phyloP scores from a whole-genome alignment of 495 filamentous ascomycete species.

The Annulohypoxylon nitens region DNA sequence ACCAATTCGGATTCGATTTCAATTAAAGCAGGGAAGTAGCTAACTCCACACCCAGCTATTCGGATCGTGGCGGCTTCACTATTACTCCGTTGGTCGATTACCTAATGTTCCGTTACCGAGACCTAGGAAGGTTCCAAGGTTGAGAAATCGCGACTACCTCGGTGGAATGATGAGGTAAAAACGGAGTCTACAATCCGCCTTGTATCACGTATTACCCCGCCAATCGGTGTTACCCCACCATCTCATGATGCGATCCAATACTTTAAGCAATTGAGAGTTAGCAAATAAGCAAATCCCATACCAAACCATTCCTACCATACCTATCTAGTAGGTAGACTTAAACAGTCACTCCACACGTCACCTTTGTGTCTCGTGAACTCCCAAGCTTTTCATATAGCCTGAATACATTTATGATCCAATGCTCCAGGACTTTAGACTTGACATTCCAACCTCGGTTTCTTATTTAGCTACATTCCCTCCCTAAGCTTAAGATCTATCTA shows the following conservation, averaged over 20 bases:
- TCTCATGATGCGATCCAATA: slow-evolving; percentile 31
- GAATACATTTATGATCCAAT: slow-evolving; percentile 33
- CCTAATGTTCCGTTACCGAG: not conserved
- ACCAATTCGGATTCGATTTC: too few relatives aligned
- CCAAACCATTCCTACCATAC: too few relatives aligned
- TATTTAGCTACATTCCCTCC: slow-evolving; percentile 38
- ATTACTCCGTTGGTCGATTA: slow-evolving; percentile 5
- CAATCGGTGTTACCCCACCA: slow-evolving; percentile 40
- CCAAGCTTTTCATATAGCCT: slow-evolving; percentile 42
- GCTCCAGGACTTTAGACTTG: slow-evolving; percentile 20
- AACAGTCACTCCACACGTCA: slow-evolving; percentile 38
- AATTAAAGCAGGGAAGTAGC: not conserved
- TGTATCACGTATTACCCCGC: slow-evolving; percentile 44
- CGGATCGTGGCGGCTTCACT: not conserved
- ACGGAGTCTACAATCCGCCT: slow-evolving; percentile 41
- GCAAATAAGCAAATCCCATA: not conserved
- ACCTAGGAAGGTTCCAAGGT: not conserved
- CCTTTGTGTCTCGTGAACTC: slow-evolving; percentile 33
- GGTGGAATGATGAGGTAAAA: slow-evolving; percentile 43
- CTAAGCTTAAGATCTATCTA: slow-evolving; percentile 11
- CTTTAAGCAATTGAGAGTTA: slow-evolving; percentile 21
- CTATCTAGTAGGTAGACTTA: not conserved
- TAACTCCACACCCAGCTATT: not conserved
- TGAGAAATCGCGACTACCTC: slow-evolving; percentile 17
- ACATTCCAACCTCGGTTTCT: slow-evolving; percentile 19